Evolutionary conservation across 1,284 basidiomycete genomes (phyloP), one percentile per base, ranked within the genome.

Genomic region (Sanguinoderma infundibulare): DNA sequence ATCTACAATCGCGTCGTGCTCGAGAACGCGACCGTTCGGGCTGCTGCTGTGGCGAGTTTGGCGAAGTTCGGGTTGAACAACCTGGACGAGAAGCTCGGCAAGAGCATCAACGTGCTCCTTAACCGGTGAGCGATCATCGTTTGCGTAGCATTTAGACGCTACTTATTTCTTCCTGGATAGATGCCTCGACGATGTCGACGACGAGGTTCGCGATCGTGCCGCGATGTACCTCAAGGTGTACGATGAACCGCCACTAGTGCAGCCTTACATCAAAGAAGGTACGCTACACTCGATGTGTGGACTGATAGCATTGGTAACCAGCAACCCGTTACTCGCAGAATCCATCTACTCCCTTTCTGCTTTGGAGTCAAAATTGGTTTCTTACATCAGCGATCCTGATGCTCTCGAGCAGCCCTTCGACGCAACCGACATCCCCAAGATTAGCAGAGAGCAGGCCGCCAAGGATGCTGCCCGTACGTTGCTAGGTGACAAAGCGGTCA

Each of bases 1-100:
- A 99, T 99, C 73, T 99, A 99, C 80, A 99, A 99, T 79, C 95
- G 98, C 38, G 98, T 99, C 39, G 96, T 99, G 22, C 82, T 99
- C 69, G 98, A 99, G 78, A 99, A 99, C 71, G 96, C 98, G 14
- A 97, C 98, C 54, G 98, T 99, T 39, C 85, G 98, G 61, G 98
- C 98, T 8, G 98, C 98, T 3, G 98, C 98, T 22, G 97, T 99
- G 5, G 85, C 93, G 30, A 94, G 92, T 70, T 79, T 99, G 72
- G 97, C 95, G 68, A 99, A 99, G 79, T 99, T 99, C 72, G 98
- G 98, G 62, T 89, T 98, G 55, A 94, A 93, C 70, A 90, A 92
- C 20, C 78, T 84, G 15, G 97, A 99, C 74, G 76, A 79, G 62
- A 81, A 85, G 53, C 83, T 98, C 64, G 91, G 92, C 76, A 90